These are phyloP conservation scores for Daucus carota DNA, from an alignment of 129 eudicot species.

Conservation along the genomic window DNA sequence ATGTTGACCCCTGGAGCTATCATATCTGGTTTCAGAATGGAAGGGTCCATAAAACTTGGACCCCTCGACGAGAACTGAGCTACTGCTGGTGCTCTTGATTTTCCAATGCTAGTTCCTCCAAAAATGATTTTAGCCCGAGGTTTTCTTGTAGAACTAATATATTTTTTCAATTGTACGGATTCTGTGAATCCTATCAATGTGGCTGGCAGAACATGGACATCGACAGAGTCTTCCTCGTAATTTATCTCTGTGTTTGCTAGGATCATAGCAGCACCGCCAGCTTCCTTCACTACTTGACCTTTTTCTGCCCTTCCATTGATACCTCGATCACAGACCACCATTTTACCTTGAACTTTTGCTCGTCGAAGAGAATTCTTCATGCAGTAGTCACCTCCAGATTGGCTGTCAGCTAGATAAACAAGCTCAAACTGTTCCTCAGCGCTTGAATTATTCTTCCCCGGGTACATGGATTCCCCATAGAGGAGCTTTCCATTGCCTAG, in stretches of 20 bases:
- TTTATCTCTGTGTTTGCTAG: slow-evolving; percentile 75
- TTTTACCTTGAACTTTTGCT: slow-evolving; percentile 61
- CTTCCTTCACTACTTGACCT: slow-evolving; percentile 74
- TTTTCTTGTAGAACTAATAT: slow-evolving; percentile 55
- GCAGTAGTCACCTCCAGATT: slow-evolving; percentile 64
- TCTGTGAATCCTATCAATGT: slow-evolving; percentile 69
- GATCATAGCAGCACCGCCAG: slow-evolving; percentile 92
- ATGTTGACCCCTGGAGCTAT: slow-evolving; percentile 97
- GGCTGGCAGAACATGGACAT: slow-evolving; percentile 88
- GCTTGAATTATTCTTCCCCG: slow-evolving; percentile 39
- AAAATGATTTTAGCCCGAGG: slow-evolving; percentile 65
- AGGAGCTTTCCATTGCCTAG: slow-evolving; percentile 51
- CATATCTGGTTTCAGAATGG: slow-evolving; percentile 83
- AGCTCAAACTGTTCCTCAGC: slow-evolving; percentile 48
- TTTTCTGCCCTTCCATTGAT: slow-evolving; percentile 85
- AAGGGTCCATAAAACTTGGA: slow-evolving; percentile 67
- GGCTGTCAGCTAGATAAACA: slow-evolving; percentile 45
- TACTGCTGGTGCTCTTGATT: slow-evolving; percentile 70
- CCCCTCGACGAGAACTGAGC: slow-evolving; percentile 97
- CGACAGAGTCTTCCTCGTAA: slow-evolving; percentile 82
- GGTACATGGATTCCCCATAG: slow-evolving; percentile 90
- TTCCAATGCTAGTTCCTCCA: slow-evolving; percentile 65
- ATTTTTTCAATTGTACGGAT: slow-evolving; percentile 40
- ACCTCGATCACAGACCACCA: slow-evolving; percentile 89
- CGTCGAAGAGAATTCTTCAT: slow-evolving; percentile 68